Percentiles rank a stretch among this genome's conserved stretches.
Conservation (phyloP, 2,329 filamentous ascomycete genomes). For the Fusarium marasasianum region DNA sequence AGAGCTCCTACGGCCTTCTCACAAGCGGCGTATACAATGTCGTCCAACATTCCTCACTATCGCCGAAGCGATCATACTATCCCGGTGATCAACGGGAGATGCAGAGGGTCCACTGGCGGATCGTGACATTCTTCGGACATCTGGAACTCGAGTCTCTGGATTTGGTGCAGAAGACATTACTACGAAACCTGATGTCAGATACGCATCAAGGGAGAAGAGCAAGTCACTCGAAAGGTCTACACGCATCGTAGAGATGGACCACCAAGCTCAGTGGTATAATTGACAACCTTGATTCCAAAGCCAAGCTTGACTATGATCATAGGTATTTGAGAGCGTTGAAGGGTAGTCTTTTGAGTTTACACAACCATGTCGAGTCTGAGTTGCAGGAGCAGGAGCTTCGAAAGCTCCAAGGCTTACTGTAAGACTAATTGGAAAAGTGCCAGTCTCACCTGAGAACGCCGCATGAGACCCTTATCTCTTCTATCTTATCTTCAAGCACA, state of each 20-base stretch:
- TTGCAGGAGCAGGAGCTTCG: background rate
- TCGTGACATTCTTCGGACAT: constrained; percentile 21
- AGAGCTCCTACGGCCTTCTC: constrained; percentile 43
- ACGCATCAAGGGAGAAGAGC: constrained; percentile 9
- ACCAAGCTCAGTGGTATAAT: constrained; percentile 8
- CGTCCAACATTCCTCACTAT: background rate
- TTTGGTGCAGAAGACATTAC: constrained; percentile 37
- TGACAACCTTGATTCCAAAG: constrained; percentile 1
- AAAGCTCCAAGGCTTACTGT: background rate
- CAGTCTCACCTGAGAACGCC: background rate
- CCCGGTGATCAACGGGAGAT: constrained; percentile 52
- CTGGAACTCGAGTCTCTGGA: constrained; percentile 10
- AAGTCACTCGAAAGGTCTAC: background rate
- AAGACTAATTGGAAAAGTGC: background rate
- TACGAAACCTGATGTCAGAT: constrained; percentile 6
- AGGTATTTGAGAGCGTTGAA: constrained; percentile 17
- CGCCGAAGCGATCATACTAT: constrained; percentile 55
- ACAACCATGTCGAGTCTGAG: background rate
- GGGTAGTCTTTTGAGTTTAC: constrained; percentile 15
- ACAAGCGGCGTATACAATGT: background rate
- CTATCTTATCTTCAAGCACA: rapidly evolving
- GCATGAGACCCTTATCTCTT: background rate
- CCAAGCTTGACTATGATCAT: constrained; percentile 16
- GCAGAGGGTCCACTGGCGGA: constrained; percentile 59
- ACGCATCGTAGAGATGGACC: background rate